Evolutionary conservation across 148 eudicot genomes (phyloP).

Genomic region (Arctostaphylos glauca): DNA sequence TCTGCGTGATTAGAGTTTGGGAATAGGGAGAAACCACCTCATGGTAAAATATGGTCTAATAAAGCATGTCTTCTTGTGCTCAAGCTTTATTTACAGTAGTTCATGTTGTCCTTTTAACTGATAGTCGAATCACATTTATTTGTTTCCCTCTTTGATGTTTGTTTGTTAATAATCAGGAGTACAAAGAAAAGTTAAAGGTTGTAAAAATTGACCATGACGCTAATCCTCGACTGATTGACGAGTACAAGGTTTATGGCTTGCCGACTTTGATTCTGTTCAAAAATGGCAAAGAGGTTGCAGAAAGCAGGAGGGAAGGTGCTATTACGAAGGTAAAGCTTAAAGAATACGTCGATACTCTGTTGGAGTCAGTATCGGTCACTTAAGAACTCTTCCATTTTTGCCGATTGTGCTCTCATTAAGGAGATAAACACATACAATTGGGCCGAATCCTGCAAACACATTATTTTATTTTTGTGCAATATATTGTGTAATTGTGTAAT

Average conservation of each 20-base stretch:
- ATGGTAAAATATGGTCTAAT: neutral
- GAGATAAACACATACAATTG: neutral
- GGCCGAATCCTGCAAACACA: neutral
- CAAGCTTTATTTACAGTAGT: no score
- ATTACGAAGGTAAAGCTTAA: slow-evolving; percentile 53
- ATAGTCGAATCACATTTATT: neutral
- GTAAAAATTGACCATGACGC: slow-evolving; percentile 58
- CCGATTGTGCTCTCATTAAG: neutral
- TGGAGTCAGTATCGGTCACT: slow-evolving; percentile 40
- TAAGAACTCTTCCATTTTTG: slow-evolving; percentile 15
- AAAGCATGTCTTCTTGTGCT: neutral
- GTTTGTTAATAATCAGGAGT: slow-evolving; percentile 34
- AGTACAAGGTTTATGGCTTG: slow-evolving; percentile 58
- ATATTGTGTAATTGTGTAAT: neutral
- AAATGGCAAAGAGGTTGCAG: slow-evolving; percentile 47
- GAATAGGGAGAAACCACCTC: neutral
- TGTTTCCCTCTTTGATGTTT: neutral
- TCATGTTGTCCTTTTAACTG: neutral
- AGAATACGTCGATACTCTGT: slow-evolving; percentile 41
- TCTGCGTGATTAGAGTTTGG: neutral
- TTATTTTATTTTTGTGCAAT: neutral
- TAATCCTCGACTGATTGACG: slow-evolving; percentile 44
- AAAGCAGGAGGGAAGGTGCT: slow-evolving; percentile 60
- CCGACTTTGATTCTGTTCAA: slow-evolving; percentile 53
- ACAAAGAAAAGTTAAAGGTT: slow-evolving; percentile 40